phyloP scores from a whole-genome alignment of 2,329 filamentous ascomycete species.

The Lachnum nothofagi region DNA sequence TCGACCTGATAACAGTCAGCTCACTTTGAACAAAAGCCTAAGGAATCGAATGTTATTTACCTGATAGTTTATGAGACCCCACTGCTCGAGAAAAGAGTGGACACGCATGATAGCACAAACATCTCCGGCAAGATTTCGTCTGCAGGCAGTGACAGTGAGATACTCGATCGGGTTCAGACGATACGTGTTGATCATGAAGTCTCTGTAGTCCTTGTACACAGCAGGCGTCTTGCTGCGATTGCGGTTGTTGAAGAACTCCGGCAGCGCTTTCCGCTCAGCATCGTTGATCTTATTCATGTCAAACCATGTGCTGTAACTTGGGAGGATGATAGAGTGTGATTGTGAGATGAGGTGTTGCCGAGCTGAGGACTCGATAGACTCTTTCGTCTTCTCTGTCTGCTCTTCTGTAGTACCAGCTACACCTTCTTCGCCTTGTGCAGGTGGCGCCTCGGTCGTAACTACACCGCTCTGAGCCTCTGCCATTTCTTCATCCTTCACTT shows the following conservation, averaged over 20 bases:
- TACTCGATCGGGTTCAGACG: slow-evolving; percentile 93
- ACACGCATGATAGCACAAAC: slow-evolving; percentile 99
- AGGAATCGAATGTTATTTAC: slow-evolving; percentile 41
- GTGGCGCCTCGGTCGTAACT: slow-evolving; percentile 43
- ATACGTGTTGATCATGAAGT: slow-evolving; percentile 99
- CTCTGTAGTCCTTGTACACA: slow-evolving; percentile 97
- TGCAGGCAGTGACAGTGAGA: slow-evolving; percentile 90
- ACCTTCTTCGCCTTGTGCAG: slow-evolving; percentile 33
- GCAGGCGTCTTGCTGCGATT: slow-evolving; percentile 97
- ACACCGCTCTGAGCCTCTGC: slow-evolving; percentile 55
- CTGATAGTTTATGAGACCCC: slow-evolving; percentile 98
- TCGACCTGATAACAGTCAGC: slow-evolving; percentile 65
- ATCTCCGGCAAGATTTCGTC: slow-evolving; percentile 90
- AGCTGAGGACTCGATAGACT: slow-evolving; percentile 76
- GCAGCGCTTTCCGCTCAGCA: slow-evolving; percentile 89
- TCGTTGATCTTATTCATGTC: slow-evolving; percentile 91
- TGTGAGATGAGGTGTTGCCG: slow-evolving; percentile 89
- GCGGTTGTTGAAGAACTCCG: slow-evolving; percentile 96
- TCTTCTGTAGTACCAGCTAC: slow-evolving; percentile 46
- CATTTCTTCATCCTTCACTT: slow-evolving; percentile 75
- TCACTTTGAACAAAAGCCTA: background rate
- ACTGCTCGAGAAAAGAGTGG: slow-evolving; percentile 95
- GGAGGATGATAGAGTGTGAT: slow-evolving; percentile 91
- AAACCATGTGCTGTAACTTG: slow-evolving; percentile 98
- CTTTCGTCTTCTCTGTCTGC: slow-evolving; percentile 65